Evolutionary conservation across 495 filamentous ascomycete species (phyloP), one percentile per base, ranked within the genome.

Genomic region (Tuber calosporum): DNA sequence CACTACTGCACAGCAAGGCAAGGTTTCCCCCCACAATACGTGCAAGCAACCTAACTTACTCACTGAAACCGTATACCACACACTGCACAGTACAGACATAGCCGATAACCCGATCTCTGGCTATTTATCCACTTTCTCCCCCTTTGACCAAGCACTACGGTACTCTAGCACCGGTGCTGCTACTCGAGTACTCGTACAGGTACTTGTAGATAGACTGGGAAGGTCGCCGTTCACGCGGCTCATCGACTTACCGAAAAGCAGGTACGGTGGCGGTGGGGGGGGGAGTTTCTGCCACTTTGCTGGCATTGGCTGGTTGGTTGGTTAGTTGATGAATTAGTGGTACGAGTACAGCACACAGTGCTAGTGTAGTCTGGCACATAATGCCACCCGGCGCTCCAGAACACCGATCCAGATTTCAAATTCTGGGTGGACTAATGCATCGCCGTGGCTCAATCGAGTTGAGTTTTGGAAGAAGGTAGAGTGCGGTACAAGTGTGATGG

Each of bases 161-260:
- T n/a, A n/a, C n/a, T n/a, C n/a, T n/a, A n/a, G n/a, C n/a, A n/a
- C n/a, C n/a, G n/a, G n/a, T n/a, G n/a, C n/a, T n/a, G n/a, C n/a
- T n/a, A n/a, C n/a, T n/a, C n/a, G n/a, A n/a, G n/a, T n/a, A n/a
- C n/a, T n/a, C n/a, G n/a, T n/a, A n/a, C n/a, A n/a, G n/a, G n/a
- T n/a, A n/a, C n/a, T n/a, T n/a, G n/a, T 17, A 17, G 11, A 30
- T 26, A 58, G 48, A 9, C 48, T 26, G 0, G n/a, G 11, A 26
- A 53, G 22, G 53, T 30, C 53, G 53, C 53, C 53, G 53, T 62
- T 34, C 53, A 34, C 1, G 53, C 53, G 53, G 53, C 53, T 62
- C 53, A 62, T 62, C 53, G 53, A 62, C 11, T 62, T 62, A 34
- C 53, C 26, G 53, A 62, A 62, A 34, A 34, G 53, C 53, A 62